Conservation (phyloP, 768 basidiomycete genomes). For the Russula abietina region DNA sequence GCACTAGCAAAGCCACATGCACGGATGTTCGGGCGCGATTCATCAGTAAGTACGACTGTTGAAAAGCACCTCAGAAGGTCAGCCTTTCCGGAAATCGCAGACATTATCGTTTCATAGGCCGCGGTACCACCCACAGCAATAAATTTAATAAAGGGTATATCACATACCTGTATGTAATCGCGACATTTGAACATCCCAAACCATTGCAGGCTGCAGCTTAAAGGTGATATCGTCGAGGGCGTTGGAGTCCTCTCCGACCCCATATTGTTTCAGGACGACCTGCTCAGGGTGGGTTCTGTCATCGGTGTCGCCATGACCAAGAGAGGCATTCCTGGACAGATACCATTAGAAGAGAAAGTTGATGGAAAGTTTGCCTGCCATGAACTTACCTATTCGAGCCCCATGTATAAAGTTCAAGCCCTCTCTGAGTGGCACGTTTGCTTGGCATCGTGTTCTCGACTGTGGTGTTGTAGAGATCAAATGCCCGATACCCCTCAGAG, state of each 20-base stretch:
- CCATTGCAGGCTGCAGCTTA: slow-evolving; percentile 57
- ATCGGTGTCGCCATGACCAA: slow-evolving; percentile 77
- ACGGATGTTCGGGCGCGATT: slow-evolving; percentile 64
- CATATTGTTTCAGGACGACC: slow-evolving; percentile 41
- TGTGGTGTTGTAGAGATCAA: slow-evolving; percentile 75
- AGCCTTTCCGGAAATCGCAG: neutral
- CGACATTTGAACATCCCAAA: slow-evolving; percentile 72
- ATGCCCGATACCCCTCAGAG: slow-evolving; percentile 82
- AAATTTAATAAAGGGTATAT: neutral
- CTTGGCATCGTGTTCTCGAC: slow-evolving; percentile 22
- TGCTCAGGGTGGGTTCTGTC: slow-evolving; percentile 79
- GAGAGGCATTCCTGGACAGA: slow-evolving; percentile 63
- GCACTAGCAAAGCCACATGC: slow-evolving; percentile 88
- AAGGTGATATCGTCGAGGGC: slow-evolving; percentile 32
- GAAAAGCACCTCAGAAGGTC: neutral
- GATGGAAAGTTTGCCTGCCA: neutral
- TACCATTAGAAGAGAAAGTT: neutral
- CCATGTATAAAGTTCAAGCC: slow-evolving; percentile 76
- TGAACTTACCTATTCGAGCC: slow-evolving; percentile 52
- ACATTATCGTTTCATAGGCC: neutral
- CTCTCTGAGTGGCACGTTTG: slow-evolving; percentile 16
- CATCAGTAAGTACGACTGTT: slow-evolving; percentile 61
- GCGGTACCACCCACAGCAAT: neutral
- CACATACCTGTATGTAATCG: slow-evolving; percentile 80
- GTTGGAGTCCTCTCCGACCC: slow-evolving; percentile 18